phyloP scores from a whole-genome alignment of 164 flowering plant species.

The Platanus orientalis region DNA sequence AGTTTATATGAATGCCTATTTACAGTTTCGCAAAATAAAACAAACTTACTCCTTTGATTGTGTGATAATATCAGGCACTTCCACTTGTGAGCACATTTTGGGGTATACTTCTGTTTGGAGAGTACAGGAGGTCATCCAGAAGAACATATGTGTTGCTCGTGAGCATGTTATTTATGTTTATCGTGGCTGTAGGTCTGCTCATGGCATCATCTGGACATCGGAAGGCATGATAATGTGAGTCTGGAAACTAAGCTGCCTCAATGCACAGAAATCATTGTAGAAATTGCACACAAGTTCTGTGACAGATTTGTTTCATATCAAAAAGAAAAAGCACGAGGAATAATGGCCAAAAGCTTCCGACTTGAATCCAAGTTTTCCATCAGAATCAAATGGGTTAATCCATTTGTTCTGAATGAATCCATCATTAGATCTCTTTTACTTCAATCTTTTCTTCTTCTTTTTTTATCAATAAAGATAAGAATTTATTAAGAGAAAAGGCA shows the following conservation, averaged over 20 bases:
- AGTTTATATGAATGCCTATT: background rate
- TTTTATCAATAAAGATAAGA: no score
- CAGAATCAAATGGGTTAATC: no score
- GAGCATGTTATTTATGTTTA: conserved; percentile 59
- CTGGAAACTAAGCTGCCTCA: background rate
- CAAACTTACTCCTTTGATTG: background rate
- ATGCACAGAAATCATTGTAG: background rate
- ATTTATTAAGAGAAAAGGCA: no score
- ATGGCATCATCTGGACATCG: conserved; percentile 66
- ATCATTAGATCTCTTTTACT: no score
- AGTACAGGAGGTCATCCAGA: conserved; percentile 61
- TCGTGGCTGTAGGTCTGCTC: conserved; percentile 57
- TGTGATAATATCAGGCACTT: conserved; percentile 46
- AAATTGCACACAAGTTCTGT: background rate
- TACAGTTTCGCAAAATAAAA: no score
- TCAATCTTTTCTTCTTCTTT: no score
- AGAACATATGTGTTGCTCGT: conserved; percentile 52
- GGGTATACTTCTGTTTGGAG: conserved; percentile 67
- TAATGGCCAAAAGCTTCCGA: no score
- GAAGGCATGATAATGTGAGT: conserved; percentile 13
- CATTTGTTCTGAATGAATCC: no score
- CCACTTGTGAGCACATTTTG: conserved; percentile 78
- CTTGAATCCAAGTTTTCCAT: no score
- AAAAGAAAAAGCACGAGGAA: background rate
- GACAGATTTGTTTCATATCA: background rate